These are phyloP conservation scores for Sanguinoderma infundibulare DNA, from an alignment of 1,284 basidiomycete species.

Conservation along the genomic window DNA sequence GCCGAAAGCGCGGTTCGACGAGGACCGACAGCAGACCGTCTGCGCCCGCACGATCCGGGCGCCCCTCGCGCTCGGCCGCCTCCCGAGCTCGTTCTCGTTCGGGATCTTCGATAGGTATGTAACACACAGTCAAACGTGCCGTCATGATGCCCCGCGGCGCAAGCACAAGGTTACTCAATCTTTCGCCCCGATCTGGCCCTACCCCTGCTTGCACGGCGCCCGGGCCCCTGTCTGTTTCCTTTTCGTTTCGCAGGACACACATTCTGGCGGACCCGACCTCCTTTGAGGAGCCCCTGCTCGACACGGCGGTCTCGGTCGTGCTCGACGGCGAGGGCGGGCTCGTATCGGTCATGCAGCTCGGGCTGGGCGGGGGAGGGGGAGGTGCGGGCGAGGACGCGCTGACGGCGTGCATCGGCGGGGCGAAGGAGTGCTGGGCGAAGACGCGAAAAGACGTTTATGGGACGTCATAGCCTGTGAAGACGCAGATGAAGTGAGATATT, in stretches of 20 bases:
- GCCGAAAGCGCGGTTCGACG: constrained; percentile 76
- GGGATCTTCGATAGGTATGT: constrained; percentile 83
- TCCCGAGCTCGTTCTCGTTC: constrained; percentile 74
- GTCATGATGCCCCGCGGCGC: too few relatives aligned
- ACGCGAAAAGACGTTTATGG: constrained; percentile 26
- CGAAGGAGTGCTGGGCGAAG: constrained; percentile 41
- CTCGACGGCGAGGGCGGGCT: constrained; percentile 60
- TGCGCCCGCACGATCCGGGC: constrained; percentile 62
- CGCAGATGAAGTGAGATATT: too few relatives aligned
- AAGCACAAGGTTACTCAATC: too few relatives aligned
- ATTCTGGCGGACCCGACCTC: constrained; percentile 85
- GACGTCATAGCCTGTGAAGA: too few relatives aligned
- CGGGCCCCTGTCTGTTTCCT: constrained; percentile 1
- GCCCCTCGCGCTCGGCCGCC: constrained; percentile 52
- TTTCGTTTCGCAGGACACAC: constrained; percentile 54
- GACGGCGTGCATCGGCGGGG: constrained; percentile 49
- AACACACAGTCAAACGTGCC: neutral
- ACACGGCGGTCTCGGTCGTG: constrained; percentile 70
- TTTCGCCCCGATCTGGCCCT: too few relatives aligned
- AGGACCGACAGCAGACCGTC: constrained; percentile 66
- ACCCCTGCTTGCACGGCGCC: too few relatives aligned
- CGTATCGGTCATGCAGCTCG: constrained; percentile 64
- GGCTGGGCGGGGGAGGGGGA: constrained; percentile 42
- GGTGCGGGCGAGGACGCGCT: constrained; percentile 41
- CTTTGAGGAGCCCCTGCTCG: constrained; percentile 88